Evolutionary conservation across 768 basidiomycete genomes (phyloP), one percentile per base, ranked within the genome.

Genomic region (Ramaria rubella): DNA sequence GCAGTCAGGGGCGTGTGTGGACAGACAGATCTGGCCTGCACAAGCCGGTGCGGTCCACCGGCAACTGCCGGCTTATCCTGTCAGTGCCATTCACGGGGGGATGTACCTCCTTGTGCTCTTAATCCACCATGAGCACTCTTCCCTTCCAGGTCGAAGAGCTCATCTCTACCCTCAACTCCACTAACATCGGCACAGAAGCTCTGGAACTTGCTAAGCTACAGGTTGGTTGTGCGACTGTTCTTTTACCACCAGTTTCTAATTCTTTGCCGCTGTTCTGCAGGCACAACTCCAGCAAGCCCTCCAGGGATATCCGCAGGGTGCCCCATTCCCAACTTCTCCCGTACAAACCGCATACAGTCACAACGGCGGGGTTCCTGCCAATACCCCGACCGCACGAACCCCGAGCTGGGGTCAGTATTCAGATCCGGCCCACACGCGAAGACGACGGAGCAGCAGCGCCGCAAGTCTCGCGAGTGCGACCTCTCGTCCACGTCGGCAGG

Each of bases 81-180:
- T 27, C 52, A 40, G 52, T 14, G 33, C 5, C 36, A 3, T 23
- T 45, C 17, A 44, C 26, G 21, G 43, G n/a, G 36, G 12, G 5
- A 43, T 42, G 36, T 23, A 19, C 40, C 40, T 43, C 50, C 36
- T 19, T 31, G 33, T 34, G 14, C 49, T 54, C 52, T 45, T 40
- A 6, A 23, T 29, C 54, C 21, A 44, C 43, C 38, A 55, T 55
- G 54, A 45, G 43, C 30, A 55, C 43, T 33, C 26, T 48, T 31
- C 43, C 42, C 17, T 55, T 45, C 23, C 52, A 54, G 42, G 36
- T 54, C 21, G 54, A 55, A n/a, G 54, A 55, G 43, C 54, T 55
- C 30, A 46, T 55, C 30, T 42, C 54, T 27, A 55, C 30, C 31
- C 21, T 55, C 21, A 55, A 45, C 23, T 27, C 54, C 26, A 27